Conservation (phyloP, 1,284 basidiomycete species). For the Ganoderma sp. region DNA sequence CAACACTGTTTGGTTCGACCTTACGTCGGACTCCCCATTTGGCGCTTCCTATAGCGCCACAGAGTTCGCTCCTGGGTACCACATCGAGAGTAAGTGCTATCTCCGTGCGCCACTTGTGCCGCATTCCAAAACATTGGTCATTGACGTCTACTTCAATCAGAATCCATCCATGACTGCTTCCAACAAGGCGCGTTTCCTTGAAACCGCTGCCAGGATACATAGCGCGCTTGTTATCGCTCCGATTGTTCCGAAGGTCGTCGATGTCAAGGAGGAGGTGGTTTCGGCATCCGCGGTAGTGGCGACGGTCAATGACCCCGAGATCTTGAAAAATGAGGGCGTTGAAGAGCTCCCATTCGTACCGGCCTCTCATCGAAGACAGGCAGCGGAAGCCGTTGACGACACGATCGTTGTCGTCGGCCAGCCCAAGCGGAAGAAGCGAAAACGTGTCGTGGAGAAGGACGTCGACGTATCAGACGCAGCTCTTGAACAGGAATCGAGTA, state of each 20-base stretch:
- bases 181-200: slow-evolving; percentile 40
- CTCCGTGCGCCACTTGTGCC: neutral
- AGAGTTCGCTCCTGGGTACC: slow-evolving; percentile 51
- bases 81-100: neutral
- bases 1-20: slow-evolving; percentile 36
- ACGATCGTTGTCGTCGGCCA: slow-evolving; percentile 76
- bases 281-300: slow-evolving; percentile 18
- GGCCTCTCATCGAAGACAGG: slow-evolving; percentile 51
- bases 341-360: slow-evolving; percentile 75
- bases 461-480: slow-evolving; percentile 15
- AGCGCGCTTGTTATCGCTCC: slow-evolving; percentile 54
- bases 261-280: slow-evolving; percentile 5
- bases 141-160: neutral
- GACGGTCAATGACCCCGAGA: slow-evolving; percentile 10
- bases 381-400: slow-evolving; percentile 53
- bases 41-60: slow-evolving; percentile 38
- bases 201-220: slow-evolving; percentile 50
- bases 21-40: slow-evolving; percentile 10
- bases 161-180: neutral
- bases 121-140: too few relatives aligned
- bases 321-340: slow-evolving; percentile 39
- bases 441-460: slow-evolving; percentile 44
- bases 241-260: slow-evolving; percentile 48
- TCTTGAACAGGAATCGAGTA: slow-evolving; percentile 11
- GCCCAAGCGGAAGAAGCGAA: slow-evolving; percentile 63